A percentile compares a stretch with the other conserved stretches of the same genome.
Conservation (phyloP, 306 rosid genomes). For the Castanopsis chinensis region DNA sequence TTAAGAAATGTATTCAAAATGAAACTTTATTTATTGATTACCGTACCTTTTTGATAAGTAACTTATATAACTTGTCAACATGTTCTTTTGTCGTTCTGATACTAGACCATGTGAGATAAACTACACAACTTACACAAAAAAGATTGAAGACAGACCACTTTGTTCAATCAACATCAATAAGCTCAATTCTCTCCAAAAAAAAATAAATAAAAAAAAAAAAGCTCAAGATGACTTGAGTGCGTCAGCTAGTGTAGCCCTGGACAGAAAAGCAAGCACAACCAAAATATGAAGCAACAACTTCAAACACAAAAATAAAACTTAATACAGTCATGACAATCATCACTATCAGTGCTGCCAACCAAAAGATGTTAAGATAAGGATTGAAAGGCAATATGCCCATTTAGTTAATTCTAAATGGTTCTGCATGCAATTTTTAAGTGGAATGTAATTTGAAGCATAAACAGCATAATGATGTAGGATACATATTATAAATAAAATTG, state of each 20-base stretch:
- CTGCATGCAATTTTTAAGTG: neutral
- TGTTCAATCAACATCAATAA: neutral
- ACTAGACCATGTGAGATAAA: neutral
- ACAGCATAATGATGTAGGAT: neutral
- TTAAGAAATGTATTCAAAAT: neutral
- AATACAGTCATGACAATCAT: neutral
- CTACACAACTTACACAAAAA: neutral
- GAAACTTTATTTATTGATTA: neutral
- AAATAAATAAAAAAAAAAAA: neutral
- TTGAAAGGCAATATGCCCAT: neutral
- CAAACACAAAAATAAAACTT: slow-evolving; percentile 3
- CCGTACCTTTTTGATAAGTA: no score
- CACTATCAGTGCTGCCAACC: neutral
- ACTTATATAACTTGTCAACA: neutral
- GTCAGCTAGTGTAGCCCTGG: neutral
- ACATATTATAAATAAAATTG: neutral
- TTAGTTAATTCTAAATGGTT: neutral
- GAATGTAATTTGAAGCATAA: neutral
- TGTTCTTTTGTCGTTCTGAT: neutral
- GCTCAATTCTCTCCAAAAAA: no score
- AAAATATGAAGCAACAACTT: slow-evolving; percentile 7
- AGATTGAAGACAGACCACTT: neutral
- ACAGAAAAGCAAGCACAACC: neutral
- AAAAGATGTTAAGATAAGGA: neutral
- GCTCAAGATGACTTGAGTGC: neutral